Evolutionary conservation across 2,329 filamentous ascomycete genomes (phyloP).

Genomic region (Pezicula radicicola): DNA sequence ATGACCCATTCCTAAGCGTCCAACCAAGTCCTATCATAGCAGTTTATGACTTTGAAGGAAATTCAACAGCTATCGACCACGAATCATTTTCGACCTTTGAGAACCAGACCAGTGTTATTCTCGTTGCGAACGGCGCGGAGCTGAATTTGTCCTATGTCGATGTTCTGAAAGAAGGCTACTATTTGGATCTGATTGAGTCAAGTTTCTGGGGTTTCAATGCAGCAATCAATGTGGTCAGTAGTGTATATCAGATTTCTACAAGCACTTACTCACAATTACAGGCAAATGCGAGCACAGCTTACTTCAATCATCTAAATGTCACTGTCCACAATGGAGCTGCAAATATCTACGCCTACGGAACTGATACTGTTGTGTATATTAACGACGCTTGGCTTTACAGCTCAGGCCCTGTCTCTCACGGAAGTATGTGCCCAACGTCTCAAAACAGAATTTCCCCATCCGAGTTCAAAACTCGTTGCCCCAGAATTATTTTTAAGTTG

Average conservation of each 20-base stretch:
- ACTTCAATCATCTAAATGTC: constrained; percentile 26
- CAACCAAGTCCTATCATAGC: constrained; percentile 3
- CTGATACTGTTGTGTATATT: constrained; percentile 24
- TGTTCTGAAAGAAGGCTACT: constrained; percentile 28
- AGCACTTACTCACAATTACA: not conserved
- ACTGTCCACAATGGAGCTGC: constrained; percentile 32
- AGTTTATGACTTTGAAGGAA: constrained; percentile 4
- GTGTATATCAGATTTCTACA: not conserved
- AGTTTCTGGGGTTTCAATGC: constrained; percentile 31
- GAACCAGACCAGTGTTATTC: constrained; percentile 19
- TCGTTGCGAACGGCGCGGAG: constrained; percentile 11
- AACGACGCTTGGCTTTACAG: constrained; percentile 27
- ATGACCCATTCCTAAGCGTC: constrained; percentile 7
- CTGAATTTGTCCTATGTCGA: constrained; percentile 23
- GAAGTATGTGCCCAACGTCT: constrained; percentile 14
- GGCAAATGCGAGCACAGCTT: constrained; percentile 24
- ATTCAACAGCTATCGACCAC: constrained; percentile 7
- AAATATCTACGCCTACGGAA: constrained; percentile 29
- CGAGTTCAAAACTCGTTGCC: no score
- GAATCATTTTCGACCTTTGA: constrained; percentile 6
- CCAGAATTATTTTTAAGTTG: no score
- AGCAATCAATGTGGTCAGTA: constrained; percentile 23
- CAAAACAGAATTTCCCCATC: no score
- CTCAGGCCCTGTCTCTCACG: constrained; percentile 29
- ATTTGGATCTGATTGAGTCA: constrained; percentile 23